A percentile compares a stretch with the other conserved stretches of the same genome.
Evolutionary conservation across 176 grass and related monocot genomes (phyloP).

Genomic region (Cenchrus americanus): DNA sequence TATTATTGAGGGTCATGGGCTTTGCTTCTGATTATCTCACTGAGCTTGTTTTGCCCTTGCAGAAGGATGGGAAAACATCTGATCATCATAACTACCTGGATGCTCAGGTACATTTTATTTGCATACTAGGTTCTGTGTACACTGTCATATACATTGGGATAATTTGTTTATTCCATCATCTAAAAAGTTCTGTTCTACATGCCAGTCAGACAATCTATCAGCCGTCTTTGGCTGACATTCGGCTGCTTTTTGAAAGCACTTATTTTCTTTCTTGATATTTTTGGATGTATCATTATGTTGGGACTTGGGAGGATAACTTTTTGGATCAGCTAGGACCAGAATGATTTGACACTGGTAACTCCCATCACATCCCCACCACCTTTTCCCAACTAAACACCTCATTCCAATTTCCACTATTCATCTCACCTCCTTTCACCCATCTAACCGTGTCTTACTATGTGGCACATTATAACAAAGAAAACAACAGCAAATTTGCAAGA

Average conservation of each 20-base stretch:
- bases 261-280: not conserved
- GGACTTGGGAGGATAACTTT: not conserved
- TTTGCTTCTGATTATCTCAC: constrained; percentile 29
- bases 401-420: too few species aligned
- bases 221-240: not conserved
- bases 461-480: not conserved
- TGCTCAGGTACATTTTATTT: constrained; percentile 72
- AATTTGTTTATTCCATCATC: not conserved
- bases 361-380: too few species aligned
- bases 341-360: not conserved
- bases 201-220: constrained; percentile 1
- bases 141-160: not conserved
- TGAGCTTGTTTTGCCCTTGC: constrained; percentile 50
- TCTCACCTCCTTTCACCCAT: too few species aligned
- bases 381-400: too few species aligned
- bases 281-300: not conserved
- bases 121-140: not conserved
- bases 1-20: not conserved
- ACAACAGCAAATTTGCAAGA: not conserved
- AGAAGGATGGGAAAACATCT: constrained; percentile 81
- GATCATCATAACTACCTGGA: constrained; percentile 84
- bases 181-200: not conserved
- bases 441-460: too few species aligned
- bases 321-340: not conserved
- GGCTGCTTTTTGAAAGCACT: not conserved